A percentile compares a stretch with the other conserved stretches of the same genome.
These are phyloP conservation scores for Entamoeba moshkovskii DNA, from an alignment of 208 protist genomes.

Conservation along the genomic window DNA sequence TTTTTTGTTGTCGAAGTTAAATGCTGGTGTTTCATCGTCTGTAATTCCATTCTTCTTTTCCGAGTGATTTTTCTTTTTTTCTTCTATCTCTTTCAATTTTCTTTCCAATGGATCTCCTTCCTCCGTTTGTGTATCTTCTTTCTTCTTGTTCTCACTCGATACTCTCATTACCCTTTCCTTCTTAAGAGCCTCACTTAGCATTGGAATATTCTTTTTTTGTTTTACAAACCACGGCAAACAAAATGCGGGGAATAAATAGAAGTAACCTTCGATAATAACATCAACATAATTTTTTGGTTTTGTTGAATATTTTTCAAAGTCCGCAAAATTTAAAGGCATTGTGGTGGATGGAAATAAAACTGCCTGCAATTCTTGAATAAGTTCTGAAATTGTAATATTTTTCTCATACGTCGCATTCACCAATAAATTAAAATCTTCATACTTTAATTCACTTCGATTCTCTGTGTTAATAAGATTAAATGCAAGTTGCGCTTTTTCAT, in stretches of 20 bases:
- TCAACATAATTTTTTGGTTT: conserved; percentile 1
- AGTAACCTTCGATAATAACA: not conserved
- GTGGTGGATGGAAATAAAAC: not conserved
- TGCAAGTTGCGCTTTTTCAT: not conserved
- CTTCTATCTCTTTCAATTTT: not conserved
- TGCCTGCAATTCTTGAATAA: not conserved
- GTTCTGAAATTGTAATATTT: not conserved
- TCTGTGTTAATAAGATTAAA: not conserved
- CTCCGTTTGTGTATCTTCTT: too few species aligned
- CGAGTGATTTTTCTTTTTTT: not conserved
- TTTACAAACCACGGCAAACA: not conserved
- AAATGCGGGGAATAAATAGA: not conserved
- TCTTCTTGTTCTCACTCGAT: too few species aligned
- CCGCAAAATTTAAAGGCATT: not conserved
- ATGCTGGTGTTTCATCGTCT: not conserved
- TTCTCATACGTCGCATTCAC: not conserved
- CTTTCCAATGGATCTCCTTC: too few species aligned
- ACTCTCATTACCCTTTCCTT: not conserved
- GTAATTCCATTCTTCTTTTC: not conserved
- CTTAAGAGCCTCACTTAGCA: not conserved
- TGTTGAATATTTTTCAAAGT: not conserved
- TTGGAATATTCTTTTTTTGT: not conserved
- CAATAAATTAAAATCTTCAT: not conserved
- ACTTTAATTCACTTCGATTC: not conserved
- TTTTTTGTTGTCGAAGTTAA: not conserved